Evolutionary conservation across 306 rosid genomes (phyloP).

Genomic region (Aeschynomene evenia): DNA sequence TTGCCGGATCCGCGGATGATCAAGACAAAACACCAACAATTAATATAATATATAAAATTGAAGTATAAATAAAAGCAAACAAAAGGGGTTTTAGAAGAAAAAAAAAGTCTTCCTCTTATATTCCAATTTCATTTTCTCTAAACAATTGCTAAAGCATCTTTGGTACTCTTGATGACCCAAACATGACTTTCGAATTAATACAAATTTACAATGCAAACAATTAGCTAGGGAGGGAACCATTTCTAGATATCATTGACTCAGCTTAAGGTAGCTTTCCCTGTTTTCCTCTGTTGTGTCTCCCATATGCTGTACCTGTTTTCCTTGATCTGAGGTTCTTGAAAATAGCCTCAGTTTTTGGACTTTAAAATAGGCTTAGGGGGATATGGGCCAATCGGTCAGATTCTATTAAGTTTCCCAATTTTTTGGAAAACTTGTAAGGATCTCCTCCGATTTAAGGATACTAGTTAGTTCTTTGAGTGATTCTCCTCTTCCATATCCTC

Average conservation of each 20-base stretch:
- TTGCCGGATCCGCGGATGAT: slow-evolving; percentile 46
- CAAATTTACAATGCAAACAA: slow-evolving; percentile 41
- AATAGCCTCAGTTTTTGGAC: slow-evolving; percentile 37
- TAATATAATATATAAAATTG: slow-evolving; percentile 12
- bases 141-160: slow-evolving; percentile 29
- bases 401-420: slow-evolving; percentile 38
- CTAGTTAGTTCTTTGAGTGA: slow-evolving; percentile 1
- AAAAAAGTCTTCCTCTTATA: slow-evolving; percentile 21
- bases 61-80: slow-evolving; percentile 21
- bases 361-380: slow-evolving; percentile 3
- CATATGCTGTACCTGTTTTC: slow-evolving; percentile 28
- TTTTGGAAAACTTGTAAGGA: slow-evolving; percentile 33
- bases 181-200: slow-evolving; percentile 17
- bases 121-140: slow-evolving; percentile 30
- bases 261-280: slow-evolving; percentile 28
- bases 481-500: slow-evolving; percentile 24
- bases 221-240: slow-evolving; percentile 23
- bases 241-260: slow-evolving; percentile 39
- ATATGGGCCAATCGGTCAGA: slow-evolving; percentile 38
- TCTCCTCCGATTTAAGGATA: slow-evolving; percentile 29
- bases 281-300: slow-evolving; percentile 52
- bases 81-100: slow-evolving; percentile 26
- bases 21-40: slow-evolving; percentile 37
- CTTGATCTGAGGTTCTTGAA: slow-evolving; percentile 27
- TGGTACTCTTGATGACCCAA: slow-evolving; percentile 30